phyloP scores from a whole-genome alignment of 805 yeast genomes.

The Barnettozyma botsteinii region DNA sequence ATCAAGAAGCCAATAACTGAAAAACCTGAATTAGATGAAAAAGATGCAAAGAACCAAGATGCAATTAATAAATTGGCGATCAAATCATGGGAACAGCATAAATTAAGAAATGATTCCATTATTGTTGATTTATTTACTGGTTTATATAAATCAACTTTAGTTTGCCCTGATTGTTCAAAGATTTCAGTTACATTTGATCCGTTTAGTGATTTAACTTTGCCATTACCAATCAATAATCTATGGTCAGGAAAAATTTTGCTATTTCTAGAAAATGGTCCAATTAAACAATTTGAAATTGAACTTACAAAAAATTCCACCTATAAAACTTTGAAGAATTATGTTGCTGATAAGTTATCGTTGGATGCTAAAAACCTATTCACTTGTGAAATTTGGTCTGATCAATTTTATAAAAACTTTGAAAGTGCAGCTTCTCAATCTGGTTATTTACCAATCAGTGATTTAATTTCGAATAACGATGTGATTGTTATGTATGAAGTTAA shows the following conservation, averaged over 20 bases:
- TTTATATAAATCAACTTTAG: slow-evolving; percentile 79
- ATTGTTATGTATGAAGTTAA: slow-evolving; percentile 57
- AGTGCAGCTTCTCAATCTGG: slow-evolving; percentile 43
- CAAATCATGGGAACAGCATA: slow-evolving; percentile 76
- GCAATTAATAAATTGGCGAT: slow-evolving; percentile 61
- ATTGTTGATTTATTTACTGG: slow-evolving; percentile 87
- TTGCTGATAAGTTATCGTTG: slow-evolving; percentile 42
- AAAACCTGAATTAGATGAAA: slow-evolving; percentile 74
- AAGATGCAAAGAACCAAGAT: slow-evolving; percentile 45
- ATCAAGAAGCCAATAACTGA: slow-evolving; percentile 79
- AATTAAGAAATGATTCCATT: slow-evolving; percentile 75
- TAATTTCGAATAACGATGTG: slow-evolving; percentile 57
- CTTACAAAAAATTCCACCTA: slow-evolving; percentile 59
- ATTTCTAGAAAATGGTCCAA: slow-evolving; percentile 50
- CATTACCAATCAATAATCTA: slow-evolving; percentile 68
- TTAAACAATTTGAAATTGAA: slow-evolving; percentile 61
- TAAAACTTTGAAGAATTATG: slow-evolving; percentile 54
- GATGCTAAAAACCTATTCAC: slow-evolving; percentile 38
- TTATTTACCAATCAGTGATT: slow-evolving; percentile 61
- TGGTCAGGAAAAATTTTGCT: slow-evolving; percentile 67
- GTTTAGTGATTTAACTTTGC: slow-evolving; percentile 81
- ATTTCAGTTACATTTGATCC: slow-evolving; percentile 92
- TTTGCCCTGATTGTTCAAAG: slow-evolving; percentile 79
- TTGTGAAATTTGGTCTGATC: slow-evolving; percentile 59
- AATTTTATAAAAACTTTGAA: slow-evolving; percentile 66